Evolutionary conservation across 1,139 yeast genomes (phyloP).

Genomic region (Candida sanyaensis): DNA sequence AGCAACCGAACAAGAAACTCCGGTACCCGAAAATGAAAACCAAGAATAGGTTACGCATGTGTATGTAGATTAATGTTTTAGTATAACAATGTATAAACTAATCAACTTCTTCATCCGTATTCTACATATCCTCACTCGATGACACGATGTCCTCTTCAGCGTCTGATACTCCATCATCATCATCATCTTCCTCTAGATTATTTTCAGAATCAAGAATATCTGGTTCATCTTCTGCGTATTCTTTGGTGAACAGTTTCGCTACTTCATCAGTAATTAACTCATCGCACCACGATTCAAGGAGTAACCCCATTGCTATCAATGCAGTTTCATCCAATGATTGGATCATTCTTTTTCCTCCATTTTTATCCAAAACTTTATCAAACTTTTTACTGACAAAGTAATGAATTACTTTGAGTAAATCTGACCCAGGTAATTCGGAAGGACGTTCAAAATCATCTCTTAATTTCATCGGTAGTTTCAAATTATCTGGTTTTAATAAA

Average conservation of each 20-base stretch:
- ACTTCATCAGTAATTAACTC: constrained; percentile 35
- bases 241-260: constrained; percentile 27
- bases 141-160: constrained; percentile 3
- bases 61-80: neutral
- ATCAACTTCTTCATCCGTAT: neutral
- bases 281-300: constrained; percentile 56
- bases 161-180: constrained; percentile 10
- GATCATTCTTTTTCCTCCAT: constrained; percentile 13
- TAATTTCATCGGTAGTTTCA: constrained; percentile 35
- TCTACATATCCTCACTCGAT: neutral
- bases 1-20: constrained; percentile 8
- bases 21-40: constrained; percentile 7
- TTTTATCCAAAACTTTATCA: constrained; percentile 10
- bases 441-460: constrained; percentile 29
- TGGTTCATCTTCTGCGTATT: constrained; percentile 7
- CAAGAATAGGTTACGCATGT: neutral
- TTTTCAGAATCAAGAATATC: constrained; percentile 5
- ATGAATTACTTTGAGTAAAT: constrained; percentile 53
- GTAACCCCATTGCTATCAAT: constrained; percentile 50
- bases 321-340: constrained; percentile 52
- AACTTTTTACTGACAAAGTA: constrained; percentile 44
- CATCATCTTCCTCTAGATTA: constrained; percentile 12
- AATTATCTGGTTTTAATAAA: constrained; percentile 23
- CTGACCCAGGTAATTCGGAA: constrained; percentile 50
- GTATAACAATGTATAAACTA: neutral